These are phyloP conservation scores for Cyclotella cryptica DNA, from an alignment of 108 stramenopile genomes.

Conservation along the genomic window DNA sequence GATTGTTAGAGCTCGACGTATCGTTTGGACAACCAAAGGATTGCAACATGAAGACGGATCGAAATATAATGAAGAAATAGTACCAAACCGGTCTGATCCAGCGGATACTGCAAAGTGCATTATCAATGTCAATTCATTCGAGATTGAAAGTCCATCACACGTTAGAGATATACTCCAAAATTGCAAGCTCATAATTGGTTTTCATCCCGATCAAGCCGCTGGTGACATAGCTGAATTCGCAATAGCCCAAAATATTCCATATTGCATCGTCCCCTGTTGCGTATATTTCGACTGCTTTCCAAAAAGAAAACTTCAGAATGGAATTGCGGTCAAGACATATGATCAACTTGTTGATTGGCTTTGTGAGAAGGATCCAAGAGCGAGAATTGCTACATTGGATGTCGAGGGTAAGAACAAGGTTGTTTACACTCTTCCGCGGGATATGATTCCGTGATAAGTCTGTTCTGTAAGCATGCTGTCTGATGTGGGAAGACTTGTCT, in stretches of 20 bases:
- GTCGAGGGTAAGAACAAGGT: conserved; percentile 58
- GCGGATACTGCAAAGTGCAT: not conserved
- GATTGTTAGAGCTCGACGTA: conserved; percentile 26
- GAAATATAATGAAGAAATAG: conserved; percentile 25
- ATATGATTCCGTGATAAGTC: not conserved
- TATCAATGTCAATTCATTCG: not conserved
- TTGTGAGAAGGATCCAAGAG: conserved; percentile 35
- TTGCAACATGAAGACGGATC: conserved; percentile 47
- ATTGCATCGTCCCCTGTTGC: conserved; percentile 61
- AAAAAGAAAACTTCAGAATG: conserved; percentile 38
- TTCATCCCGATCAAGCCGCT: conserved; percentile 65
- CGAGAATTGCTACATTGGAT: conserved; percentile 39
- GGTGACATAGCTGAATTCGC: conserved; percentile 56
- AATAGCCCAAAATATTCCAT: conserved; percentile 40
- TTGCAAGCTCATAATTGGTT: conserved; percentile 48
- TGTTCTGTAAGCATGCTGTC: too few species aligned
- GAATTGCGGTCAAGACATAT: conserved; percentile 36
- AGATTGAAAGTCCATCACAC: conserved; percentile 20
- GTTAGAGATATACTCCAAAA: conserved; percentile 19
- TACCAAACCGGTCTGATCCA: not conserved
- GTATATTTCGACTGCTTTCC: conserved; percentile 45
- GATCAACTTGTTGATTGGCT: conserved; percentile 50
- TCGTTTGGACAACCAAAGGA: conserved; percentile 40
- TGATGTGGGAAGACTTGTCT: too few species aligned
- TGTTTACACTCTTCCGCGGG: conserved; percentile 40